A percentile compares a stretch with the other conserved stretches of the same genome.
Conservation (phyloP, 352 stramenopile species). For the Globisporangium orthogonon region DNA sequence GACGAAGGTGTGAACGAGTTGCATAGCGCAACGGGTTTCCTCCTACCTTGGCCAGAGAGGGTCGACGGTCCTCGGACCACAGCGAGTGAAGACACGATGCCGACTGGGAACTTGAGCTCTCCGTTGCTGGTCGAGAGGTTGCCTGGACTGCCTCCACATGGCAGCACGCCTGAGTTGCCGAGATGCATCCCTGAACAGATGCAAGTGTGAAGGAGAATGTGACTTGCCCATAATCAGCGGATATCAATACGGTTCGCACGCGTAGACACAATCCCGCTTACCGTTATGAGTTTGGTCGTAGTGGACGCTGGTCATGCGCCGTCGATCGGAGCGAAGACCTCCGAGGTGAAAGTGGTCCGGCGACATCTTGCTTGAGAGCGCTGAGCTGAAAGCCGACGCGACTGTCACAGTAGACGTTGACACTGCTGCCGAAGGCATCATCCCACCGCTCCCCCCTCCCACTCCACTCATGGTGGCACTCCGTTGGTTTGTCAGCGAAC, state of each 20-base stretch:
- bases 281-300: slow-evolving; percentile 42
- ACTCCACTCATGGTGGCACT: slow-evolving; percentile 11
- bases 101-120: slow-evolving; percentile 22
- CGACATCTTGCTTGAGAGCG: slow-evolving; percentile 13
- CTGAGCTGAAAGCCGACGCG: slow-evolving; percentile 29
- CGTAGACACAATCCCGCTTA: slow-evolving; percentile 7
- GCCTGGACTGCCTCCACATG: not conserved
- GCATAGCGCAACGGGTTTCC: slow-evolving; percentile 9
- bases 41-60: slow-evolving; percentile 26
- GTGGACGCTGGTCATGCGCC: slow-evolving; percentile 42
- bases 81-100: slow-evolving; percentile 40
- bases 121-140: not conserved
- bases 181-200: slow-evolving; percentile 6
- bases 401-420: slow-evolving; percentile 41
- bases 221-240: not conserved
- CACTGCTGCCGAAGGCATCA: slow-evolving; percentile 22
- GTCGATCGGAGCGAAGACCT: slow-evolving; percentile 32
- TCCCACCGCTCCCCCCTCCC: slow-evolving; percentile 11
- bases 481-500: slow-evolving; percentile 22
- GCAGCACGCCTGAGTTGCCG: slow-evolving; percentile 1
- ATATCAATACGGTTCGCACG: not conserved
- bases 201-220: not conserved
- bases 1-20: slow-evolving; percentile 1
- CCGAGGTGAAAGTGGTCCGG: slow-evolving; percentile 31
- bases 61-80: slow-evolving; percentile 28